A percentile compares a stretch with the other conserved stretches of the same genome.
These are phyloP conservation scores for Musa schizocarpa DNA, from an alignment of 176 grass and related monocot genomes.

Conservation along the genomic window DNA sequence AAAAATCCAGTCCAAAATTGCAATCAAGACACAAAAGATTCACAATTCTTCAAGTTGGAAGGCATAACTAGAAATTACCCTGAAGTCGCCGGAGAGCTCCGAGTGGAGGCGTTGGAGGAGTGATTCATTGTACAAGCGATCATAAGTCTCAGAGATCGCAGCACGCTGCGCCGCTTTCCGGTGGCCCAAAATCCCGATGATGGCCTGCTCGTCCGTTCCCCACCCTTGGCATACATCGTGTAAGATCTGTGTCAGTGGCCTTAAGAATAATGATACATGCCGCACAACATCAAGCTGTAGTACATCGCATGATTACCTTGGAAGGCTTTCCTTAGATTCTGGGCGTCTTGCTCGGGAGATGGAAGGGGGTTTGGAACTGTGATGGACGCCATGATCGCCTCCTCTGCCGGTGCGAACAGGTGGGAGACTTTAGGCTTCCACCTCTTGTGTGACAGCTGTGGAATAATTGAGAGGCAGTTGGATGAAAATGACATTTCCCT, in stretches of 20 bases:
- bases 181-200: conserved; percentile 60
- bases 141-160: conserved; percentile 52
- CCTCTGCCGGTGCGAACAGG: neutral
- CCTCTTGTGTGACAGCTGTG: neutral
- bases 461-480: neutral
- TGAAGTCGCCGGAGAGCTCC: conserved; percentile 64
- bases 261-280: neutral
- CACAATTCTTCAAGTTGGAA: neutral
- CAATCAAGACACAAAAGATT: neutral
- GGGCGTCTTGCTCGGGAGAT: neutral
- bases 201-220: conserved; percentile 72
- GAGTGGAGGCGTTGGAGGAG: conserved; percentile 45
- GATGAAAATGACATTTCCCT: neutral
- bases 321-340: conserved; percentile 1
- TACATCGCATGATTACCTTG: neutral
- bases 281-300: neutral
- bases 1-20: neutral
- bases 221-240: conserved; percentile 28
- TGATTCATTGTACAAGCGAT: conserved; percentile 44
- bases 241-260: neutral
- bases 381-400: neutral
- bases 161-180: conserved; percentile 56
- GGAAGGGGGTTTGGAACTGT: neutral
- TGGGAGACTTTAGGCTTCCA: neutral
- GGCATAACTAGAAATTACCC: conserved; percentile 15